These are phyloP conservation scores for Mycena amicta DNA, from an alignment of 768 basidiomycete genomes.

Conservation along the genomic window DNA sequence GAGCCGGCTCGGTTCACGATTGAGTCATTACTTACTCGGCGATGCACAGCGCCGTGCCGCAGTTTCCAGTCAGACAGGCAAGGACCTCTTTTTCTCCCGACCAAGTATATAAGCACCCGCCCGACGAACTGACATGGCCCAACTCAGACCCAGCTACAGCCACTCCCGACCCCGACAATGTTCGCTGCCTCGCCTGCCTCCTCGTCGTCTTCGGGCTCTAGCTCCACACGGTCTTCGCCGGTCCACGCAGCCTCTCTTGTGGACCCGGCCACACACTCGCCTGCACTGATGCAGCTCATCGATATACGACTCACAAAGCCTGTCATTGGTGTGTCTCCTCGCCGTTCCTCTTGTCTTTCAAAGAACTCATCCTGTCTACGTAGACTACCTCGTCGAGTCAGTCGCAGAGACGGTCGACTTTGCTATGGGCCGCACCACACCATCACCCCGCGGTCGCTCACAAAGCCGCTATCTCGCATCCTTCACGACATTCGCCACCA, in stretches of 20 bases:
- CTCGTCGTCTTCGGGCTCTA: no score
- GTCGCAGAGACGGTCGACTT: constrained; percentile 50
- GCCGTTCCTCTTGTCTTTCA: background rate
- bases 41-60: no score
- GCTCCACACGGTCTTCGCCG: background rate
- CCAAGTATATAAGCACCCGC: no score
- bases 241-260: constrained; percentile 32
- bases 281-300: constrained; percentile 47
- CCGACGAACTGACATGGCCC: no score
- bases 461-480: constrained; percentile 38
- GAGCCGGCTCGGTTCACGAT: no score
- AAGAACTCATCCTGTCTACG: background rate
- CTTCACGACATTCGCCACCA: constrained; percentile 2
- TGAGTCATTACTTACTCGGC: no score
- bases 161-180: no score
- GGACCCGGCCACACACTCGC: constrained; percentile 44
- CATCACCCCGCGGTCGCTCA: constrained; percentile 31
- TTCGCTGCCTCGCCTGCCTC: no score
- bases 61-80: no score
- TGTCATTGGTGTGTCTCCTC: constrained; percentile 44
- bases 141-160: no score
- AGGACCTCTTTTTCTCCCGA: no score
- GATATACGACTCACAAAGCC: constrained; percentile 43
- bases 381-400: constrained; percentile 48
- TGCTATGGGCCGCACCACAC: constrained; percentile 44